Base-by-base conservation (phyloP, 441 rosid genomes). In the Populus hybrid region DNA sequence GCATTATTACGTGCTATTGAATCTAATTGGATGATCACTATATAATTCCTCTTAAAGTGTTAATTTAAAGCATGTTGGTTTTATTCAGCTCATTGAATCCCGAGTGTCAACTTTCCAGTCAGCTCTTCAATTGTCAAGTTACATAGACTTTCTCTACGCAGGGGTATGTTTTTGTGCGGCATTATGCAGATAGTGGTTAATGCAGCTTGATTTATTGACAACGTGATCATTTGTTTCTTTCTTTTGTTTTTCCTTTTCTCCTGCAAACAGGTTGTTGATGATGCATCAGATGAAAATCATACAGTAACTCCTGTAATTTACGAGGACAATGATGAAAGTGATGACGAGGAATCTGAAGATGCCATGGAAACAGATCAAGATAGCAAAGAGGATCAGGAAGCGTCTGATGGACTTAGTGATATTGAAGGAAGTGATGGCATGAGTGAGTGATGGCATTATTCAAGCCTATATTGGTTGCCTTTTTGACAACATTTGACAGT, bases 61-160 rank as follows among this genome's bases (percentile, higher is more conserved):
- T 42, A 42, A 42, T 42, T 12, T 42, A 0, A 42, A 42, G 53
- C 18, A 12, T 42, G 53, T 42, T 26, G 69, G 38, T 46, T 16
- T 66, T 42, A 42, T 59, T 6, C 94, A 96, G 98, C 88, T 91
- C 72, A 91, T 92, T n/a, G 99, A 94, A 80, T 87, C 96, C 21
- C 87, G 99, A 70, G 86, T 86, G 70, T 84, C 93, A 3, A 92
- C 92, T 61, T 88, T 92, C 82, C 84, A 85, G 69, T 76, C 97
- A 8, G 94, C 96, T 12, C 85, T 89, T 71, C 88, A 94, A 77
- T 84, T 96, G 76, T 96, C 99, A 67, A 88, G 88, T 82, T 64
- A 85, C 87, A 76, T 96, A 77, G 97, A 92, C 86, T 81, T 89
- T 75, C 83, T 71, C 57, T 85, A 80, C 70, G 80, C 89, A 3